Base-by-base conservation (phyloP, 2,329 filamentous ascomycete species). In the Alternaria novae-zelandiae region DNA sequence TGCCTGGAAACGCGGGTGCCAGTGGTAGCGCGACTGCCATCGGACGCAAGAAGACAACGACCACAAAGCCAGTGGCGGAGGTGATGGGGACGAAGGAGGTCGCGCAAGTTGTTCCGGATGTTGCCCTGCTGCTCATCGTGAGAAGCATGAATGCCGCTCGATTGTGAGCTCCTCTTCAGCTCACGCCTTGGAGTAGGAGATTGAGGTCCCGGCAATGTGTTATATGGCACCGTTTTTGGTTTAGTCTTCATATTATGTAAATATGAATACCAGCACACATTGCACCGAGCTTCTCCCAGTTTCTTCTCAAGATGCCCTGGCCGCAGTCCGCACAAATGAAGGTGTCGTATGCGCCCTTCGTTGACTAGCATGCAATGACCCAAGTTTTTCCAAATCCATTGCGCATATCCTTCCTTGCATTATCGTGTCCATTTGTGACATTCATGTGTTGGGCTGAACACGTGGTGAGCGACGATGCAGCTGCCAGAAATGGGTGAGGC, bases 301-400 rank as follows among this genome's bases (percentile, higher is more conserved):
- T 36, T 36, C 2, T 36, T n/a, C 32, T 36, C 32, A 3, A 36
- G 32, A n/a, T 5, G 32, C 32, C 30, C 32, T 36, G 2, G 2
- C 2, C 32, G 15, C 32, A 36, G 32, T 36, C 32, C 2, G 15
- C 32, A 36, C 32, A 3, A 3, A 36, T 36, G 32, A 36, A 36
- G 0, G 32, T 36, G 32, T 3, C 32, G 15, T 36, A 36, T 9
- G 32, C 32, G 32, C 32, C 32, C 32, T n/a, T n/a, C 15, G 0
- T 36, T 36, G 32, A 36, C 32, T 36, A 36, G 32, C 32, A 36
- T 36, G 7, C 32, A 36, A n/a, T n/a, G 1, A n/a, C 1, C 0
- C 32, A 36, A 36, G 4, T 36, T 0, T 0, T 5, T 36, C 32
- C 2, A 36, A 3, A n/a, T 0, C 2, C 32, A 36, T 36, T n/a